Conservation (phyloP, 352 stramenopile genomes). For the Phytophthora parvispora region DNA sequence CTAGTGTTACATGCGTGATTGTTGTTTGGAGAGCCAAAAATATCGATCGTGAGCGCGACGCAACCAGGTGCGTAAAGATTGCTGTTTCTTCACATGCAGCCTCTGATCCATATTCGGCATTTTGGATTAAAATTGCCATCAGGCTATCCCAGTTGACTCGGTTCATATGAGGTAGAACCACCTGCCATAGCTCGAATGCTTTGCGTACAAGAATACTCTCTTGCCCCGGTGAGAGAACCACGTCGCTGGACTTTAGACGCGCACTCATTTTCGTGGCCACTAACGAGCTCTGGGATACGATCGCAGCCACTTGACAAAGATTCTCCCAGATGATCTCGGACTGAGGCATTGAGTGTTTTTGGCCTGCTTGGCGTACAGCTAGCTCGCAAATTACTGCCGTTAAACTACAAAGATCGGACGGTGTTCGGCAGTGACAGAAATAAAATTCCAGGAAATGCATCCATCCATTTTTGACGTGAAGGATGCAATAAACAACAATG, state of each 20-base stretch:
- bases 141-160: constrained; percentile 73
- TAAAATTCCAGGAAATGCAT: constrained; percentile 86
- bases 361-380: constrained; percentile 35
- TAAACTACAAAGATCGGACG: constrained; percentile 57
- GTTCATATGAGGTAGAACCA: constrained; percentile 63
- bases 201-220: constrained; percentile 51
- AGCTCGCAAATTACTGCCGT: constrained; percentile 54
- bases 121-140: constrained; percentile 52
- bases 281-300: constrained; percentile 51
- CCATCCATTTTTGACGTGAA: constrained; percentile 84
- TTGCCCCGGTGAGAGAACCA: constrained; percentile 47
- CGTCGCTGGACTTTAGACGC: constrained; percentile 23
- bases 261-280: constrained; percentile 35
- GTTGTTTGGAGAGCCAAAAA: constrained; percentile 57
- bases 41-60: constrained; percentile 36
- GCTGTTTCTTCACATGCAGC: constrained; percentile 61
- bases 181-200: constrained; percentile 71
- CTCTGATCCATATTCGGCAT: constrained; percentile 58
- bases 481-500: constrained; percentile 75
- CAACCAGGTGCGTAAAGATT: constrained; percentile 71
- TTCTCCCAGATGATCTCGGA: constrained; percentile 78
- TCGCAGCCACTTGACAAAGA: constrained; percentile 75
- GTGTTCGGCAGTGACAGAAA: constrained; percentile 60
- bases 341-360: constrained; percentile 30
- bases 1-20: constrained; percentile 40